Conservation (phyloP, 768 basidiomycete genomes). For the Lactifluus rugatus region DNA sequence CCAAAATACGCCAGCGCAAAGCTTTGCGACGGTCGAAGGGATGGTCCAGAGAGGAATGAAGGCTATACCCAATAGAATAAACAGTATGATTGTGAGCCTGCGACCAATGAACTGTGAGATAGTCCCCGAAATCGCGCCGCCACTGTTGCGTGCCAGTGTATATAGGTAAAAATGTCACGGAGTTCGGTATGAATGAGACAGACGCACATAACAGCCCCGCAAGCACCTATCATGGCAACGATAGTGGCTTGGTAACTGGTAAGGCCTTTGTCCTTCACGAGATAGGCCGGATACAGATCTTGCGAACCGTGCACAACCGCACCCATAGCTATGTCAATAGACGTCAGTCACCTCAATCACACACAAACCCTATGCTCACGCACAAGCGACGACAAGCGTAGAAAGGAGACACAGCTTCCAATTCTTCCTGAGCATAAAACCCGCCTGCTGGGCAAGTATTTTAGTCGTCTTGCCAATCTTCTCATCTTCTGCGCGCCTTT, state of each 20-base stretch:
- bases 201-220: slow-evolving; percentile 24
- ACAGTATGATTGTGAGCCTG: slow-evolving; percentile 33
- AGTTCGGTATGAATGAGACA: background rate
- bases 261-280: slow-evolving; percentile 29
- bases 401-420: slow-evolving; percentile 80
- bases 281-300: slow-evolving; percentile 32
- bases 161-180: background rate
- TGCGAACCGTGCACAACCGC: slow-evolving; percentile 42
- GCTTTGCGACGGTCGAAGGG: slow-evolving; percentile 30
- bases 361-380: background rate
- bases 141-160: slow-evolving; percentile 9
- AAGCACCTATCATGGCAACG: slow-evolving; percentile 35
- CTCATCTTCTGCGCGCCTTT: slow-evolving; percentile 34
- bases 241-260: slow-evolving; percentile 26
- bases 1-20: slow-evolving; percentile 38
- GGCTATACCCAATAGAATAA: slow-evolving; percentile 26
- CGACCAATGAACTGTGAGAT: slow-evolving; percentile 35
- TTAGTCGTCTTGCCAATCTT: slow-evolving; percentile 42
- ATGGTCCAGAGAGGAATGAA: slow-evolving; percentile 36
- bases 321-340: slow-evolving; percentile 29
- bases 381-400: slow-evolving; percentile 64
- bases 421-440: slow-evolving; percentile 66
- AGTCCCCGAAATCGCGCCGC: slow-evolving; percentile 33
- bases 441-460: slow-evolving; percentile 61
- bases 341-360: background rate